Base-by-base conservation (phyloP, 148 eudicot genomes). In the Cornus controversa region DNA sequence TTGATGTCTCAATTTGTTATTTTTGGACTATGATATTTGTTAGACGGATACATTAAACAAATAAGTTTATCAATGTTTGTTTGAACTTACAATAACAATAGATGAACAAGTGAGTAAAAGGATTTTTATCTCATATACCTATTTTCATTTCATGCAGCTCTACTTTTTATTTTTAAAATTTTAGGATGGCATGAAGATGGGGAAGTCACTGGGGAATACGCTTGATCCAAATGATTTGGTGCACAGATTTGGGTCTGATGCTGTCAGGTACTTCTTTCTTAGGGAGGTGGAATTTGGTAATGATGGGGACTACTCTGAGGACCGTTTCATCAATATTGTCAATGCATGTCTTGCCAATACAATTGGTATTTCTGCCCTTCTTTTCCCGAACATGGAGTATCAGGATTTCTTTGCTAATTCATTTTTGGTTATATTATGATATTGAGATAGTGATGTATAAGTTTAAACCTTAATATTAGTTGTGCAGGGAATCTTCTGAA, bases 141-240 rank as follows among this genome's bases (percentile, higher is more conserved):
- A 85, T 70, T 87, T 91, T 87, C 74, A 87, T 87, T 88, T 89
- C 77, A 93, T 90, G 90, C 88, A 87, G 95, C 88, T 72, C 80
- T 87, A 87, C 84, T 82, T 88, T 89, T 88, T 84, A 77, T 85
- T 85, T 72, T 81, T 72, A 66, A 85, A 82, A 86, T 85, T 84
- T 84, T 90, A 96, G 99, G 99, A 93, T 91, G 99, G 99, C 76
- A 89, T 96, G 97, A 96, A 96, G 87, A 96, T 96, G 98, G 99
- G 99, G 27, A 96, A 96, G 82, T 93, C 99, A 69, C 86, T 93
- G 62, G 98, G 99, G 65, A 96, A 96, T 83, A 96, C 98, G 24
- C 78, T 96, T 78, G 97, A 96, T 80, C 97, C 99, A 73, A 96
- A 91, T 77, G 97, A 90, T 77, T 85, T 96, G 92, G 95, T 96